These are phyloP conservation scores for Amniculicola lignicola DNA, from an alignment of 495 filamentous ascomycete genomes.

Conservation along the genomic window DNA sequence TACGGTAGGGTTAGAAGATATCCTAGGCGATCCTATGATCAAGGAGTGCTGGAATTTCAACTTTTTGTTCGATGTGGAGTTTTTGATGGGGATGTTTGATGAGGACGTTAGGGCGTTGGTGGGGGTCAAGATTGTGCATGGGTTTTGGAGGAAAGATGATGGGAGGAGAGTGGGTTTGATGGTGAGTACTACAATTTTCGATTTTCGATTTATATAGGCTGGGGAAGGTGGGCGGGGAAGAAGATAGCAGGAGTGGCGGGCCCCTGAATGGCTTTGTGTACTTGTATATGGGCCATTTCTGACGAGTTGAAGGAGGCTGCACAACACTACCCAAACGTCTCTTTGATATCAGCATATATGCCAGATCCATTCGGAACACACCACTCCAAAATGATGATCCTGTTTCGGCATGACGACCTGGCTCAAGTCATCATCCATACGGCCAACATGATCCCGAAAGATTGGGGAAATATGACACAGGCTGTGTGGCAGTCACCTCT, in stretches of 20 bases:
- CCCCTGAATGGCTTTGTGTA: no score
- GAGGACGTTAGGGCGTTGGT: conserved; percentile 62
- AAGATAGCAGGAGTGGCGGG: no score
- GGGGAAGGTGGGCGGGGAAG: no score
- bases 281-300: no score
- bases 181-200: conserved; percentile 45
- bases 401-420: conserved; percentile 70
- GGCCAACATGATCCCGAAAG: conserved; percentile 79
- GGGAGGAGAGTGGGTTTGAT: conserved; percentile 56
- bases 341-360: conserved; percentile 72
- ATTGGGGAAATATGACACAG: conserved; percentile 88
- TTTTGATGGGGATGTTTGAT: conserved; percentile 66
- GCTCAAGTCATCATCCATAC: conserved; percentile 85
- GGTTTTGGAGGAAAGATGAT: conserved; percentile 80
- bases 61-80: conserved; percentile 78
- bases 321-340: conserved; percentile 62
- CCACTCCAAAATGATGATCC: conserved; percentile 81
- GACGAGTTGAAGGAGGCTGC: conserved; percentile 52
- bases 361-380: conserved; percentile 87
- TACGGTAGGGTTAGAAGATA: conserved; percentile 63
- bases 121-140: conserved; percentile 75
- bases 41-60: conserved; percentile 89
- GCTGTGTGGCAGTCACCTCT: conserved; percentile 77
- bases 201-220: background rate
- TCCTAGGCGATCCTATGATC: conserved; percentile 80